These are phyloP conservation scores for Hepatocystis sp. DNA, from an alignment of 169 alveolate species.

Conservation along the genomic window DNA sequence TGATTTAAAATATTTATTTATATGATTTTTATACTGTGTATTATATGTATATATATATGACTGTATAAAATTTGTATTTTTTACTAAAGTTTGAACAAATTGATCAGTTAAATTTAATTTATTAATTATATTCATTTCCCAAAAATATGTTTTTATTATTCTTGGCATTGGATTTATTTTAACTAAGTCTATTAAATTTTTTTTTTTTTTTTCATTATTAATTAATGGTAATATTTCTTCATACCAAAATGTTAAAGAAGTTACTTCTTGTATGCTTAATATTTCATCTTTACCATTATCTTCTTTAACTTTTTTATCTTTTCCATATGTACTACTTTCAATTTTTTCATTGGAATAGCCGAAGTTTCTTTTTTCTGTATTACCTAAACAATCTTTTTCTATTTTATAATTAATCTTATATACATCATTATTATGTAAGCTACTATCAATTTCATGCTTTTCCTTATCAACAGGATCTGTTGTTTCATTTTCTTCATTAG, in stretches of 20 bases:
- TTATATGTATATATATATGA: conserved; percentile 50
- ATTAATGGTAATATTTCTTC: conserved; percentile 62
- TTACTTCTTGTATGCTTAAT: conserved; percentile 21
- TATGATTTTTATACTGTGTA: conserved; percentile 48
- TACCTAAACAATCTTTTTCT: too few relatives aligned
- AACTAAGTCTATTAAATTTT: conserved; percentile 17
- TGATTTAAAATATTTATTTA: conserved; percentile 34
- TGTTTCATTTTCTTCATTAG: conserved; percentile 2
- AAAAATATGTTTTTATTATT: conserved; percentile 37
- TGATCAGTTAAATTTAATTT: conserved; percentile 51
- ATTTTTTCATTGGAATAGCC: too few relatives aligned
- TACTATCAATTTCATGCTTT: too few relatives aligned
- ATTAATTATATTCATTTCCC: conserved; percentile 57
- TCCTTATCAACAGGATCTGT: background rate
- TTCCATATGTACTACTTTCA: background rate
- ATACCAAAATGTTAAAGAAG: conserved; percentile 40
- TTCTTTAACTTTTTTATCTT: background rate
- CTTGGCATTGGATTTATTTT: conserved; percentile 43
- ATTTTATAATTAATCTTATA: too few relatives aligned
- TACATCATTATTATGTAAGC: too few relatives aligned
- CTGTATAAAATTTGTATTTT: conserved; percentile 65
- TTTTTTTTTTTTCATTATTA: conserved; percentile 58
- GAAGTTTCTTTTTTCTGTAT: too few relatives aligned
- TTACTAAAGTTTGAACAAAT: conserved; percentile 54
- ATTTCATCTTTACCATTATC: background rate